phyloP scores from a whole-genome alignment of 176 grass and related monocot species.

The Elaeis guineensis region DNA sequence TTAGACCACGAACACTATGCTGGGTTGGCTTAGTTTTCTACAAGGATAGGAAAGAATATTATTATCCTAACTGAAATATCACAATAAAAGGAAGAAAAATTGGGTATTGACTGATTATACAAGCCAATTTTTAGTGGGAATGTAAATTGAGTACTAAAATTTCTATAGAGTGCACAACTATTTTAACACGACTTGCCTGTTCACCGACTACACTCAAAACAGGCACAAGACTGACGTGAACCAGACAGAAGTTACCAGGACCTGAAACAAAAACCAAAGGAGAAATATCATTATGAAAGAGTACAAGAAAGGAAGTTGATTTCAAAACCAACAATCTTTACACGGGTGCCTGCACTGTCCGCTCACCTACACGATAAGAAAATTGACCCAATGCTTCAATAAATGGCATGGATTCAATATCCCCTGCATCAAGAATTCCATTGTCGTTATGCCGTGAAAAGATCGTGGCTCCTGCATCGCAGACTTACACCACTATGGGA shows the following conservation, averaged over 20 bases:
- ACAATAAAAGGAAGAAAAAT: no score
- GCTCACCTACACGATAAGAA: constrained; percentile 85
- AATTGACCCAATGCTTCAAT: constrained; percentile 95
- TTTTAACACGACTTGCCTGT: constrained; percentile 40
- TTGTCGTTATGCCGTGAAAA: constrained; percentile 46
- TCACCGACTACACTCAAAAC: constrained; percentile 94
- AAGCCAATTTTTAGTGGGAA: no score
- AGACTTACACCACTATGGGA: constrained; percentile 54
- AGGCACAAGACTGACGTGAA: constrained; percentile 98
- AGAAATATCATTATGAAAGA: constrained; percentile 1
- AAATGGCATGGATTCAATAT: constrained; percentile 99
- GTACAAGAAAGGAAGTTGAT: background rate
- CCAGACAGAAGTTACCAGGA: constrained; percentile 77
- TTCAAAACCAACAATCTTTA: background rate
- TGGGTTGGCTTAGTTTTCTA: constrained; percentile 99
- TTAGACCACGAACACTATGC: constrained; percentile 76
- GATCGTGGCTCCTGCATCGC: constrained; percentile 35
- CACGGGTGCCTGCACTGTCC: background rate
- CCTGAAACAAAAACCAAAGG: constrained; percentile 34
- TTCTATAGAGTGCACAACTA: no score
- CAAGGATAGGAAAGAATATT: constrained; percentile 13
- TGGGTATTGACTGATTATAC: no score
- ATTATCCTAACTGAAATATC: background rate
- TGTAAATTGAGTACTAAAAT: no score
- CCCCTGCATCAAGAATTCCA: constrained; percentile 83